Percentiles rank a stretch among this genome's conserved stretches.
Conservation (phyloP, 805 yeast species). For the Schwanniomyces sp. region DNA sequence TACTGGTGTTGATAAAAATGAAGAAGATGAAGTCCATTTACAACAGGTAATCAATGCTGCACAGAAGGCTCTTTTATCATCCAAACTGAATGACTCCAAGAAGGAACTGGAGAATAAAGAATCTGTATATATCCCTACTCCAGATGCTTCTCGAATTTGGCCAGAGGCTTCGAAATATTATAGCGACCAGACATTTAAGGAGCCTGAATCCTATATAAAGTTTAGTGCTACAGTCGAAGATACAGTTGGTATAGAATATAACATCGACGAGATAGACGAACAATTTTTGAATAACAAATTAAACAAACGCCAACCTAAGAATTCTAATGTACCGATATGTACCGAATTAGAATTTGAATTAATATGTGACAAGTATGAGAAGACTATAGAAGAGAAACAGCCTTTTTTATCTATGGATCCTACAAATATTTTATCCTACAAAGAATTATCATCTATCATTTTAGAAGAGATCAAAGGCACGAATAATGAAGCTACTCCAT, state of each 20-base stretch:
- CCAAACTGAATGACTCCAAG: conserved; percentile 38
- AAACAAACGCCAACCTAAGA: conserved; percentile 35
- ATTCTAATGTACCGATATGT: conserved; percentile 33
- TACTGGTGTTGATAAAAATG: conserved; percentile 97
- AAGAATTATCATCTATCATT: conserved; percentile 61
- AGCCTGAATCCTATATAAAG: conserved; percentile 80
- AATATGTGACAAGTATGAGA: conserved; percentile 71
- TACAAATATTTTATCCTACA: conserved; percentile 63
- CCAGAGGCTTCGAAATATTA: conserved; percentile 73
- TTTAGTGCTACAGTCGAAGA: conserved; percentile 97
- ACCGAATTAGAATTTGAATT: conserved; percentile 86
- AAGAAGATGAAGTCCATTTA: conserved; percentile 94
- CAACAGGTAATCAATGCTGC: conserved; percentile 87
- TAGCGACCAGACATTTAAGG: conserved; percentile 54
- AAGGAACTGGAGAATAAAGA: conserved; percentile 18
- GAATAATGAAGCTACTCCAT: conserved; percentile 20
- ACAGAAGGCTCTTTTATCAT: conserved; percentile 54
- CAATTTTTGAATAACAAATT: conserved; percentile 50
- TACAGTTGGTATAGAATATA: conserved; percentile 79
- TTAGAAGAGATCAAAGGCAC: conserved; percentile 32
- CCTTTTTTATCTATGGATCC: conserved; percentile 90
- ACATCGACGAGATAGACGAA: conserved; percentile 88
- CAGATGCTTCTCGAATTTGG: conserved; percentile 89
- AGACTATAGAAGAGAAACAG: conserved; percentile 73
- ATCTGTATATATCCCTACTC: conserved; percentile 88